Base-by-base conservation (phyloP, 306 rosid genomes). In the Lathyrus oleraceus region DNA sequence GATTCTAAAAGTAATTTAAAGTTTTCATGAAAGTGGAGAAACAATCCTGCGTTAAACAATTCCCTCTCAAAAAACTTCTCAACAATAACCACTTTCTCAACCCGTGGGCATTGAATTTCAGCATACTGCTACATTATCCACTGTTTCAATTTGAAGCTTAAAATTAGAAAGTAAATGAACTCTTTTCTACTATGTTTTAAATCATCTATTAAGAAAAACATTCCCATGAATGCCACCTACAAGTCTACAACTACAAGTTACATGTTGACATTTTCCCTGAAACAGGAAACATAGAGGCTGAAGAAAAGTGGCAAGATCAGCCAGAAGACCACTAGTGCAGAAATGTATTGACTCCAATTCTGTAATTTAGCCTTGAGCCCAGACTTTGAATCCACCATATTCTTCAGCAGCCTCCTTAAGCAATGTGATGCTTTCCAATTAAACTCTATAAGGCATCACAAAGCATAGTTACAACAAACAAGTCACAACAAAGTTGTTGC, bases 141-240 rank as follows among this genome's bases (percentile, higher is more conserved):
- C 4, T 25, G 28, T 25, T 25, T 25, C 28, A 25, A 25, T 25
- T 25, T 25, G 28, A 19, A 35, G 8, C 9, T 45, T 61, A 53
- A 68, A 14, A 65, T 59, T 38, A 13, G 28, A 4, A 65, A 58
- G 5, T 9, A 21, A 69, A 57, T 15, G 53, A 19, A 70, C 15
- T 59, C 35, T 20, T 57, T 64, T 57, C 59, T 40, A 19, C 38
- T 64, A 32, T 51, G 48, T 65, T 52, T 36, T 28, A 65, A 75
- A 65, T 48, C 70, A 65, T 58, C 65, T 69, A 42, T 20, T 20
- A 17, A 67, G 75, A 60, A 74, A 70, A 69, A 64, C 44, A 72
- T 21, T 71, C 57, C 39, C 32, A 27, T 25, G 59, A 72, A 45
- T 20, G 52, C 44, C 66, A 67, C n/a, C 51, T 51, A 61, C 69